Evolutionary conservation across 208 protist species (phyloP), one percentile per base, ranked within the genome.

Genomic region (Phytomonas francai): DNA sequence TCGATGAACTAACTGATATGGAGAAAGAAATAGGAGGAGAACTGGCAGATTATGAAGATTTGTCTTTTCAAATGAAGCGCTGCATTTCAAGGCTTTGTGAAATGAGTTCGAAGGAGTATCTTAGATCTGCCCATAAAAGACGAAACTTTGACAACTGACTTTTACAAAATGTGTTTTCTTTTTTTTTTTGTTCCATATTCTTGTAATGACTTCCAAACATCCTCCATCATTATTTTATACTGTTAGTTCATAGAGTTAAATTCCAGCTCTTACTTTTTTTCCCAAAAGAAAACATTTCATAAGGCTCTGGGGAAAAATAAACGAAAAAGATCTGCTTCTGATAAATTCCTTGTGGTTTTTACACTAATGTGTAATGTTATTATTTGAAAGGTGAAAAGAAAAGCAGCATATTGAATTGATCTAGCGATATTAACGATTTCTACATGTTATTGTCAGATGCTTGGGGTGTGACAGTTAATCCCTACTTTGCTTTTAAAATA

Each of bases 41-140:
- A 29, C 68, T 96, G 27, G 83, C 93, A 62, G 83, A 91, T 56
- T 39, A 57, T 7, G 74, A 68, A n/a, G 91, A 95, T 51, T 79
- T 77, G 25, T 75, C 80, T 0, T 94, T 97, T 63, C 85, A 93
- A 64, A 95, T 97, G 87, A 76, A 94, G 45, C 84, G 91, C 2
- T 92, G 85, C 51, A 67, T 95, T 22, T 96, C 90, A 3, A 78
- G 92, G 25, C 63, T 97, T 62, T 81, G 81, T 72, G 92, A 97
- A 71, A 97, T 97, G 92, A 74, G 88, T 14, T 83, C 92, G 3
- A 81, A 80, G 57, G 83, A 95, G 77, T 97, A 97, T 69, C 72
- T 95, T 1, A 68, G 85, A 58, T 59, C 70, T 32, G 78, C 84
- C n/a, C 89, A 95, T 60, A 68, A 74, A 66, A 66, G 12, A 66